Base-by-base conservation (phyloP, 2,329 filamentous ascomycete genomes). In the Fusarium lyarnte region DNA sequence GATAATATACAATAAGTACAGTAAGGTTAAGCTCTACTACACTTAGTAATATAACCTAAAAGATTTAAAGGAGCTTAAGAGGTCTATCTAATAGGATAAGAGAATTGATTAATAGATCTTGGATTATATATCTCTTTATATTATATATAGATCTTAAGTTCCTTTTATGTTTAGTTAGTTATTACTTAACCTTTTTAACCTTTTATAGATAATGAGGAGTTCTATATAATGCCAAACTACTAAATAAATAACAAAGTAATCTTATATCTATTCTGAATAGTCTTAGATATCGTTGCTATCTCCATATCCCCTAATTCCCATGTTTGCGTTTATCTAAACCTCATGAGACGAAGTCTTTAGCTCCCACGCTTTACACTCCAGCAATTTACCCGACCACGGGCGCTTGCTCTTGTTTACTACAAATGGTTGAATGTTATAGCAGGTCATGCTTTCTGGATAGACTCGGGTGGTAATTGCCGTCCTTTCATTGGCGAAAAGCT, bases 191-290 rank as follows among this genome's bases (percentile, higher is more conserved):
- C n/a, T n/a, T n/a, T n/a, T 3, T 8, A 12, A 3, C 1, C 16
- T 12, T 27, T 25, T 5, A 8, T 8, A 5, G 6, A 43, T 7
- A 13, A 4, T 43, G 4, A 13, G 7, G 0, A 25, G 1, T 13
- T 19, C 16, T 12, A 16, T 6, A 1, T 25, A 36, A 17, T 9
- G 7, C 5, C 4, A 19, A 19, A 8, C 35, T 1, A 4, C 17
- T 14, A 7, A 33, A 23, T 10, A 23, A 23, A 33, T 6, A 6
- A 14, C 6, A 11, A 35, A 51, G 3, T 35, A 13, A 5, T 19
- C 12, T 8, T 17, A 10, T 8, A 14, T 10, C 2, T 19, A 11
- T 14, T 25, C 6, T 10, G 0, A 52, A 27, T 8, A 23, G 8
- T 41, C 19, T 29, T 8, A n/a, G 2, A 14, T 27, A 27, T 29